phyloP scores from a whole-genome alignment of 169 alveolate species.

The Eimeria necatrix region DNA sequence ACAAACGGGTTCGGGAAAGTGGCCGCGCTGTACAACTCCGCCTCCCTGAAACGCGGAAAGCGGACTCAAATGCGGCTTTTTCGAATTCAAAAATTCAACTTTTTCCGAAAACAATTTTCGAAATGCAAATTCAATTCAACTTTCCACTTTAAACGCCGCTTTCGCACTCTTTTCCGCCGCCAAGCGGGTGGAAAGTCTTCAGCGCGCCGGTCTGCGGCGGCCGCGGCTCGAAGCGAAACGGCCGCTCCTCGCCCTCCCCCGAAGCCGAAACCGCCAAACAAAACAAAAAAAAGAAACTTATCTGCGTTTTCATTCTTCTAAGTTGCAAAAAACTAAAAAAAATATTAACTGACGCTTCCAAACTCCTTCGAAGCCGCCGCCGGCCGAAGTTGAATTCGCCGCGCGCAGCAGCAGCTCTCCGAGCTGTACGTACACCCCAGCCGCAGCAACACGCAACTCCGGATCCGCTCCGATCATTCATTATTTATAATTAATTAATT shows the following conservation, averaged over 20 bases:
- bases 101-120: no score
- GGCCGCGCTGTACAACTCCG: background rate
- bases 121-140: no score
- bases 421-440: no score
- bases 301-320: background rate
- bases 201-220: background rate
- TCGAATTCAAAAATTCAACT: background rate
- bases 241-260: background rate
- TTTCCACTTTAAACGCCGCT: background rate
- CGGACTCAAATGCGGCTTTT: background rate
- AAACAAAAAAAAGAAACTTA: background rate
- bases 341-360: background rate
- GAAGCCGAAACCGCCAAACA: background rate
- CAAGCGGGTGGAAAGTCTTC: background rate
- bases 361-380: no score
- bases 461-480: no score
- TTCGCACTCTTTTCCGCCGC: conserved; percentile 9
- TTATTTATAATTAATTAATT: no score
- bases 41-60: no score
- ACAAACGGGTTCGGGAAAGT: conserved; percentile 23
- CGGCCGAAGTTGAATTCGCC: no score
- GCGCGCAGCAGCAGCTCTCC: no score
- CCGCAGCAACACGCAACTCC: no score
- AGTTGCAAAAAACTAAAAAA: background rate
- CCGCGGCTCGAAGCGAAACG: background rate